Percentiles rank a stretch among this genome's conserved stretches.
phyloP scores from a whole-genome alignment of 1,284 basidiomycete species.

The Cryptococcus sp. region DNA sequence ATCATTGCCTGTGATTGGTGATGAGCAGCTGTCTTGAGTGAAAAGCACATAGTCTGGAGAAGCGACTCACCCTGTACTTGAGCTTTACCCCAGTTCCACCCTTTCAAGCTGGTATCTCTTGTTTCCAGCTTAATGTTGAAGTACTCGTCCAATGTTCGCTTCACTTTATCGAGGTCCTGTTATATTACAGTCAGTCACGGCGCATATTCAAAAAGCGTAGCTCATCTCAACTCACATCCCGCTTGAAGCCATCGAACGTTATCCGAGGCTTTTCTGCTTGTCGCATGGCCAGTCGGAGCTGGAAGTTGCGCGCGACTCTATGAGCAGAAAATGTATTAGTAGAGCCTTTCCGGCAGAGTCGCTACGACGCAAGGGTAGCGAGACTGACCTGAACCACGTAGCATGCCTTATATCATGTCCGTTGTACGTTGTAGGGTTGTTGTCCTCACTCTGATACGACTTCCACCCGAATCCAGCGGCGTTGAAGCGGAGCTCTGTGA shows the following conservation, averaged over 20 bases:
- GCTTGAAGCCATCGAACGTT: conserved; percentile 91
- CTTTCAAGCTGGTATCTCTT: conserved; percentile 84
- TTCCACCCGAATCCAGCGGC: conserved; percentile 90
- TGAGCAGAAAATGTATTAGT: background rate
- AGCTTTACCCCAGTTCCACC: conserved; percentile 98
- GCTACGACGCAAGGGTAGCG: background rate
- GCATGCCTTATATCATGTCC: conserved; percentile 79
- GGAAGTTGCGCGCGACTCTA: conserved; percentile 86
- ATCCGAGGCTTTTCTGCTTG: conserved; percentile 62
- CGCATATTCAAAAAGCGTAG: background rate
- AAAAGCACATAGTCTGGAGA: background rate
- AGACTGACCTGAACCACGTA: conserved; percentile 69
- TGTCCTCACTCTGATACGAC: conserved; percentile 59
- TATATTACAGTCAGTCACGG: background rate
- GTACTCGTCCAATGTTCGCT: conserved; percentile 75
- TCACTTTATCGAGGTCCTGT: conserved; percentile 79
- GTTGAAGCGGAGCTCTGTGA: conserved; percentile 81
- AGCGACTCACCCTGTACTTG: conserved; percentile 78
- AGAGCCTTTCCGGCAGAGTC: background rate
- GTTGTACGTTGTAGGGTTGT: conserved; percentile 62
- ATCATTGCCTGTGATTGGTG: conserved; percentile 67
- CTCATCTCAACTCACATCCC: conserved; percentile 65
- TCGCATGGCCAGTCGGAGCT: conserved; percentile 73
- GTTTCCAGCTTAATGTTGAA: conserved; percentile 83
- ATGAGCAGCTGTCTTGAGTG: background rate